Evolutionary conservation across 148 eudicot genomes (phyloP).

Genomic region (Rhododendron griersonianum): DNA sequence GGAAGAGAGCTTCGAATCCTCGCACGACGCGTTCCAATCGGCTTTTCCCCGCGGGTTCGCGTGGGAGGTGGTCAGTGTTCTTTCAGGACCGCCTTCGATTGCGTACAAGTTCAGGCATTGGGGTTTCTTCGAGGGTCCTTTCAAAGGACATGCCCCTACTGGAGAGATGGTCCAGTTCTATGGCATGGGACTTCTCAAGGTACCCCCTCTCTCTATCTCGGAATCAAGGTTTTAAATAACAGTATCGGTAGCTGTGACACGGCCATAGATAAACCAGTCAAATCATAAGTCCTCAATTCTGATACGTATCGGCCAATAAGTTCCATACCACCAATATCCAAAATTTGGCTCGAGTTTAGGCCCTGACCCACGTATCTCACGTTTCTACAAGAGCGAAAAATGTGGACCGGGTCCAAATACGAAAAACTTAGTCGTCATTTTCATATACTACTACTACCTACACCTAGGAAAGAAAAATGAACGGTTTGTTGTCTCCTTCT

Average conservation of each 20-base stretch:
- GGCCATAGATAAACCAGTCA: neutral
- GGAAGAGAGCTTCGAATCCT: constrained; percentile 78
- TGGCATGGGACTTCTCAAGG: constrained; percentile 86
- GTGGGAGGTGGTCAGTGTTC: constrained; percentile 74
- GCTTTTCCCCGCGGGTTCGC: constrained; percentile 90
- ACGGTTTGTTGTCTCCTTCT: neutral
- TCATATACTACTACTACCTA: neutral
- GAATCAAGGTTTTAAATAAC: neutral
- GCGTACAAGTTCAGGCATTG: constrained; percentile 88
- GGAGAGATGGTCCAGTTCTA: constrained; percentile 67
- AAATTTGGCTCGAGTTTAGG: neutral
- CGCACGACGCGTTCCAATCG: constrained; percentile 57
- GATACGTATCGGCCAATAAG: neutral
- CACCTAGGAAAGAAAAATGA: neutral
- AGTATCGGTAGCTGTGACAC: neutral
- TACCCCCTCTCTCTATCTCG: constrained; percentile 7
- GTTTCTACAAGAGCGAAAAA: no score
- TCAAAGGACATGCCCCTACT: constrained; percentile 71
- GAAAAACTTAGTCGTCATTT: neutral
- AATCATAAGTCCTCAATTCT: neutral
- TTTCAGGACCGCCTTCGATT: constrained; percentile 70
- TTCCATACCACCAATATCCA: neutral
- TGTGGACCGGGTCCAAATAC: no score
- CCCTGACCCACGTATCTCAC: no score
- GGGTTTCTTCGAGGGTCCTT: constrained; percentile 92